These are phyloP conservation scores for Cyberlindnera mycetangii DNA, from an alignment of 805 yeast species.

Conservation along the genomic window DNA sequence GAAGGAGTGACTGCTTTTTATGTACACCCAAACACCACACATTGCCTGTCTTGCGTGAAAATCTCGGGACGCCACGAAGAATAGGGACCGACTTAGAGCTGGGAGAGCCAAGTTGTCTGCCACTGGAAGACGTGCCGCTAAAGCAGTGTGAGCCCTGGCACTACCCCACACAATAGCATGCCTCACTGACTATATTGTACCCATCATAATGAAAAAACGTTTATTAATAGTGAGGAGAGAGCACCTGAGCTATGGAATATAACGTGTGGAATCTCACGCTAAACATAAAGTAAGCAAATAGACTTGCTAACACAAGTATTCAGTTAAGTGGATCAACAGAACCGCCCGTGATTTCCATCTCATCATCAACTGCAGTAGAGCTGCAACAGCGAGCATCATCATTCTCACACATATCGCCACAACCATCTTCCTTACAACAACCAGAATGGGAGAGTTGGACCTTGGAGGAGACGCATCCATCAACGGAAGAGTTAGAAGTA, in stretches of 20 bases:
- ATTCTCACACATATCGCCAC: neutral
- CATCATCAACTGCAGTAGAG: conserved; percentile 4
- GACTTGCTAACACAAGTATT: too few species aligned
- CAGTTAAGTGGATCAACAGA: conserved; percentile 9
- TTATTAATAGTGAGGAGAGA: too few species aligned
- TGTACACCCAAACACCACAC: conserved; percentile 20
- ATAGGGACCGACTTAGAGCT: neutral
- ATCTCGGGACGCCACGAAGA: neutral
- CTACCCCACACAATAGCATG: neutral
- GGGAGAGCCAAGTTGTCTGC: neutral
- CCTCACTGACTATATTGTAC: neutral
- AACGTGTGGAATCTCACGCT: too few species aligned
- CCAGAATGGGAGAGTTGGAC: neutral
- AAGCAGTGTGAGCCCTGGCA: neutral
- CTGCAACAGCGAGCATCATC: neutral
- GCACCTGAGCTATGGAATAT: too few species aligned
- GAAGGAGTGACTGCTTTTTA: conserved; percentile 22
- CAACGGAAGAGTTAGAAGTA: neutral
- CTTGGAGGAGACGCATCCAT: neutral
- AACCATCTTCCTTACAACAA: neutral
- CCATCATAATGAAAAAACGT: too few species aligned
- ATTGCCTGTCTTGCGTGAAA: neutral
- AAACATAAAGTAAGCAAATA: too few species aligned
- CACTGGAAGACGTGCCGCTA: conserved; percentile 1
- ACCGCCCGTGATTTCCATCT: conserved; percentile 7